Evolutionary conservation across 768 basidiomycete genomes (phyloP).

Genomic region (Mycena crocata): DNA sequence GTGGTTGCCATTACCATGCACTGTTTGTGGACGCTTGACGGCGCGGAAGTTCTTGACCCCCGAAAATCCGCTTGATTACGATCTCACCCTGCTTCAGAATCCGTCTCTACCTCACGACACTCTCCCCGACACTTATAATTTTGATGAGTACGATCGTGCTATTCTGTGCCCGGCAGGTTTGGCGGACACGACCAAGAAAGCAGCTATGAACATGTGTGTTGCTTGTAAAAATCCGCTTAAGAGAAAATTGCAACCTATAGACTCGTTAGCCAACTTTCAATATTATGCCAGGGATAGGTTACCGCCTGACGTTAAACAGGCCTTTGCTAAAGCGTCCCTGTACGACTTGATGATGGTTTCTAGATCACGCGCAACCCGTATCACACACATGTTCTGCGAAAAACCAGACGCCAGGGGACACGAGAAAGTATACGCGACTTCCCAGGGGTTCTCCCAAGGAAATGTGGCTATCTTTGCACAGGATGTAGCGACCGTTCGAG

Average conservation of each 20-base stretch:
- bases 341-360: not conserved
- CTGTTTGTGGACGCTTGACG: not conserved
- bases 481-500: not conserved
- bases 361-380: not conserved
- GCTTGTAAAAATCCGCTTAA: not conserved
- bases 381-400: not conserved
- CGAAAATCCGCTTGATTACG: not conserved
- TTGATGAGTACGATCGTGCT: not conserved
- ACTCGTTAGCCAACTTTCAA: slow-evolving; percentile 3
- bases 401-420: not conserved
- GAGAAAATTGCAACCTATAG: not conserved
- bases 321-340: not conserved
- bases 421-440: not conserved
- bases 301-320: not conserved
- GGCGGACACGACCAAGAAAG: not conserved
- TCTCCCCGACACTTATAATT: not conserved
- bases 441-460: not conserved
- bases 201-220: not conserved
- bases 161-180: not conserved
- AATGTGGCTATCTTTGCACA: not conserved
- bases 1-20: not conserved
- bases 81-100: not conserved
- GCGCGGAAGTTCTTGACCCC: not conserved
- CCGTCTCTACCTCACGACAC: not conserved
- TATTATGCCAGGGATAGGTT: not conserved